These are phyloP conservation scores for Dryas alaskensis DNA, from an alignment of 306 rosid genomes.

Conservation along the genomic window DNA sequence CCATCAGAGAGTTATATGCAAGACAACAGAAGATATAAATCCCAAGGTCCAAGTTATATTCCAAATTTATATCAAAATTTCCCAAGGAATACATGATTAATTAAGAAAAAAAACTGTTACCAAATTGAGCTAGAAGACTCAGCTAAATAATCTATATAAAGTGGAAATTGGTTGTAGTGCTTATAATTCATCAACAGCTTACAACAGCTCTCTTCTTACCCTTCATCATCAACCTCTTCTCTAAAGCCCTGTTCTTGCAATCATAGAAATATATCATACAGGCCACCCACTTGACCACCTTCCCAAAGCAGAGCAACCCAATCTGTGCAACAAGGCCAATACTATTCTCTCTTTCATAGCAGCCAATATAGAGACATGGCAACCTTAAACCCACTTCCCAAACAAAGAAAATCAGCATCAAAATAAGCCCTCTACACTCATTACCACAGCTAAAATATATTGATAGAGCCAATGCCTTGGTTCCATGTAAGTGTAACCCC, in stretches of 20 bases:
- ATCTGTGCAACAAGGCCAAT: slow-evolving; percentile 32
- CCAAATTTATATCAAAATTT: not conserved
- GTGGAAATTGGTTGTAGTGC: not conserved
- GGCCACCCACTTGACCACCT: slow-evolving; percentile 56
- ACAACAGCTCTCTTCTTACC: slow-evolving; percentile 12
- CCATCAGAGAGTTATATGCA: no score
- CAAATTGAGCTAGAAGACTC: not conserved
- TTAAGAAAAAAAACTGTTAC: not conserved
- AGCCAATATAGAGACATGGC: slow-evolving; percentile 35
- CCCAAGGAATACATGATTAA: not conserved
- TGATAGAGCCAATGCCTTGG: slow-evolving; percentile 39
- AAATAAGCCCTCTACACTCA: slow-evolving; percentile 38
- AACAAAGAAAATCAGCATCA: slow-evolving; percentile 50
- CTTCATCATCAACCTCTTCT: slow-evolving; percentile 46
- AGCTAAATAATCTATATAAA: not conserved
- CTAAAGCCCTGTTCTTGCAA: slow-evolving; percentile 41
- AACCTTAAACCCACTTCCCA: slow-evolving; percentile 49
- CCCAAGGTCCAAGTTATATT: not conserved
- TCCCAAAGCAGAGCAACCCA: slow-evolving; percentile 38
- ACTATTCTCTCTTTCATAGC: slow-evolving; percentile 31
- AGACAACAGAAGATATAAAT: no score
- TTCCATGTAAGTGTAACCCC: slow-evolving; percentile 34
- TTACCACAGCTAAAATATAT: slow-evolving; percentile 44
- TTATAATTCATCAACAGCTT: slow-evolving; percentile 3
- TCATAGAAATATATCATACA: slow-evolving; percentile 52